Evolutionary conservation across 257 asterid genomes (phyloP).

Genomic region (Rauvolfia tetraphylla): DNA sequence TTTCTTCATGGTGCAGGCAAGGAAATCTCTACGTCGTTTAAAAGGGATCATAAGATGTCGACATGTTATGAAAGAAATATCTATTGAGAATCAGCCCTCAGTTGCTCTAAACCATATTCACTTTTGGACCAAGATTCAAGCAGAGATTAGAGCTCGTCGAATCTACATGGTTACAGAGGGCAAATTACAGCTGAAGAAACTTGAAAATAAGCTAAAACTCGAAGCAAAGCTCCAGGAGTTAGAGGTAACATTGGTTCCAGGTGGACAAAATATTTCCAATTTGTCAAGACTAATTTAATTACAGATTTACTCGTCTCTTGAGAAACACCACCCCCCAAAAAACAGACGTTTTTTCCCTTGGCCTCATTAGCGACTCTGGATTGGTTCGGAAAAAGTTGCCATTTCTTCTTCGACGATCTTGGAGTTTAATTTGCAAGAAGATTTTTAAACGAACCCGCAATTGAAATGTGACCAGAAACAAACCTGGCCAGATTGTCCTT

Average conservation of each 20-base stretch:
- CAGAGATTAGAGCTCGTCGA: conserved; percentile 57
- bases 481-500: background rate
- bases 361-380: background rate
- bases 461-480: background rate
- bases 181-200: conserved; percentile 45
- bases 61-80: conserved; percentile 36
- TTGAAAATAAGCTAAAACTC: conserved; percentile 55
- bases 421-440: background rate
- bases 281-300: background rate
- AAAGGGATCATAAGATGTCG: conserved; percentile 42
- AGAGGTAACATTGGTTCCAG: conserved; percentile 37
- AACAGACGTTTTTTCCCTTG: no score
- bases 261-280: background rate
- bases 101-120: conserved; percentile 58
- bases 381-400: background rate
- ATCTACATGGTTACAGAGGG: conserved; percentile 53
- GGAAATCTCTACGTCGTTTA: conserved; percentile 39
- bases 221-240: conserved; percentile 73
- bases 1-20: conserved; percentile 33
- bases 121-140: conserved; percentile 62
- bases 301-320: background rate
- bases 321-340: background rate
- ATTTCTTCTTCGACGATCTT: background rate
- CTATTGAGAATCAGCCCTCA: conserved; percentile 37
- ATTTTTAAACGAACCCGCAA: background rate